A percentile compares a stretch with the other conserved stretches of the same genome.
Evolutionary conservation across 345 rosid genomes (phyloP).

Genomic region (Citrus hindsii): DNA sequence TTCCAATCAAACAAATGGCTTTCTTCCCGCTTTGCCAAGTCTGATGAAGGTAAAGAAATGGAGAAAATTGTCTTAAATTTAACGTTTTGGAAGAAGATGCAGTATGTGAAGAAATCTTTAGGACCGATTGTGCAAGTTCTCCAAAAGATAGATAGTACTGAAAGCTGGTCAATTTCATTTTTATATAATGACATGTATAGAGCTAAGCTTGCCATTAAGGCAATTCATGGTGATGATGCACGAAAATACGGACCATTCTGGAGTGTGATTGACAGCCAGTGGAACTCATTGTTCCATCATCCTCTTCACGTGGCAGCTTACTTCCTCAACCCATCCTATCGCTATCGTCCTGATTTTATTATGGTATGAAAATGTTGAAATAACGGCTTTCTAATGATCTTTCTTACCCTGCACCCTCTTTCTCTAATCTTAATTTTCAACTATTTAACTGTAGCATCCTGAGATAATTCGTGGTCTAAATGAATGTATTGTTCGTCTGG

Average conservation of each 20-base stretch:
- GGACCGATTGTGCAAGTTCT: slow-evolving; percentile 66
- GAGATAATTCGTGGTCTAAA: slow-evolving; percentile 82
- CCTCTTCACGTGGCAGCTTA: slow-evolving; percentile 90
- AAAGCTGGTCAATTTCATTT: slow-evolving; percentile 46
- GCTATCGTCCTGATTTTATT: slow-evolving; percentile 68
- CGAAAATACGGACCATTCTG: slow-evolving; percentile 75
- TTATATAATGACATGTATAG: slow-evolving; percentile 56
- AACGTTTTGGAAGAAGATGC: slow-evolving; percentile 74
- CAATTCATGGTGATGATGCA: slow-evolving; percentile 55
- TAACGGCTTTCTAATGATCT: neutral
- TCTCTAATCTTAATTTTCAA: slow-evolving; percentile 8
- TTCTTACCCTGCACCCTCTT: neutral
- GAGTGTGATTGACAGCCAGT: slow-evolving; percentile 69
- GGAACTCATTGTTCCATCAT: slow-evolving; percentile 73
- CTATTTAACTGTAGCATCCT: slow-evolving; percentile 48
- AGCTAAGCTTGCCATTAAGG: slow-evolving; percentile 59
- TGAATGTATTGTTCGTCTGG: slow-evolving; percentile 85
- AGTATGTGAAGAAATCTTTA: slow-evolving; percentile 53
- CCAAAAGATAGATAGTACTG: slow-evolving; percentile 41
- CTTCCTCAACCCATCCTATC: slow-evolving; percentile 84
- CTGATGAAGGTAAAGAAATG: slow-evolving; percentile 63
- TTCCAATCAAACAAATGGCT: slow-evolving; percentile 70
- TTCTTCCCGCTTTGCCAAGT: slow-evolving; percentile 46
- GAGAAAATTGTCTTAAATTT: slow-evolving; percentile 50
- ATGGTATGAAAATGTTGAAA: slow-evolving; percentile 45